phyloP scores from a whole-genome alignment of 2,329 filamentous ascomycete species.

The Pestalotiopsis sp. region DNA sequence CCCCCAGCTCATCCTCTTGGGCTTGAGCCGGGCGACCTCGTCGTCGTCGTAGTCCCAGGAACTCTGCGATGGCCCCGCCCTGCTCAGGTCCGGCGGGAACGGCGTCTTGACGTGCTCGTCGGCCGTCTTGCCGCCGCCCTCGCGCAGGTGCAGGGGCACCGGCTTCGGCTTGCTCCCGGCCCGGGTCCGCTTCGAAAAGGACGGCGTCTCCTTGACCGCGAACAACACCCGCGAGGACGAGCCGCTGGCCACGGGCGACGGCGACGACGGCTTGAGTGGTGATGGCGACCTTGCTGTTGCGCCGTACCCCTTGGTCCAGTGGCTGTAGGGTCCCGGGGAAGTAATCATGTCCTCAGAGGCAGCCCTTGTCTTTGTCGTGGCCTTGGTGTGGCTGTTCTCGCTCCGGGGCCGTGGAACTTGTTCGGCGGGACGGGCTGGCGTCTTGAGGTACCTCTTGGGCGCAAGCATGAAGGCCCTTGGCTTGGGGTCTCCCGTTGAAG shows the following conservation, averaged over 20 bases:
- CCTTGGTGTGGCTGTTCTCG: not conserved
- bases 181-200: not conserved
- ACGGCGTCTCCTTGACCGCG: slow-evolving; percentile 1
- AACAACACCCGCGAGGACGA: slow-evolving; percentile 5
- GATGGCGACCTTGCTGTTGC: not conserved
- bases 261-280: not conserved
- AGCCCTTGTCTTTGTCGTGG: not conserved
- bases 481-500: not conserved
- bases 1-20: slow-evolving; percentile 6
- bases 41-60: slow-evolving; percentile 21
- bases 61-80: slow-evolving; percentile 12
- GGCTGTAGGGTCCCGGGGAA: not conserved
- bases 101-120: slow-evolving; percentile 17
- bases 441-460: not conserved
- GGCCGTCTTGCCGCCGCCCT: not conserved
- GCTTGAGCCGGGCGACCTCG: not conserved
- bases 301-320: slow-evolving; percentile 4
- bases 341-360: not conserved
- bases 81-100: slow-evolving; percentile 6
- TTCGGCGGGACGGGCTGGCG: not conserved
- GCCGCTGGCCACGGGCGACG: not conserved
- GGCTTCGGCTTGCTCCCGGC: not conserved
- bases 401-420: not conserved
- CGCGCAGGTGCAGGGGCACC: slow-evolving; percentile 7
- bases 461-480: not conserved